Conservation (phyloP, 1,284 basidiomycete species). For the Tranzscheliella williamsii region DNA sequence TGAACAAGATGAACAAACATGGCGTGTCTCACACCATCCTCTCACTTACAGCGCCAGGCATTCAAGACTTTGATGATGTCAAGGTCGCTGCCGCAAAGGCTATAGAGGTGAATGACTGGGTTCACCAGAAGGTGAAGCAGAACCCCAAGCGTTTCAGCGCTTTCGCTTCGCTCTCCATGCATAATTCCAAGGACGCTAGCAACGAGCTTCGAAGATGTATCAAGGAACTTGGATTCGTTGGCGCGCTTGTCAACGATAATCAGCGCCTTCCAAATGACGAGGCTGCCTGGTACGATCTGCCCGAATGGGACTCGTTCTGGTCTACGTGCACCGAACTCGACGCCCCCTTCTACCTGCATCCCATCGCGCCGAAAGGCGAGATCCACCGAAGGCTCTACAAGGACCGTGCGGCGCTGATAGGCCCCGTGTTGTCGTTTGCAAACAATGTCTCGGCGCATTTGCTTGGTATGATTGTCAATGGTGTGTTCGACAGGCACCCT, state of each 20-base stretch:
- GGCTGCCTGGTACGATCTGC: conserved; percentile 35
- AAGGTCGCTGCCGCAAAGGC: conserved; percentile 44
- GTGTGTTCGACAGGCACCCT: conserved; percentile 61
- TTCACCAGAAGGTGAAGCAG: conserved; percentile 48
- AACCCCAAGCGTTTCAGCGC: conserved; percentile 58
- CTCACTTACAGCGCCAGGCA: conserved; percentile 53
- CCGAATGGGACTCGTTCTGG: conserved; percentile 52
- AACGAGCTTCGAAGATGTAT: conserved; percentile 56
- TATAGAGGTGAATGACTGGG: conserved; percentile 48
- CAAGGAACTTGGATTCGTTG: conserved; percentile 46
- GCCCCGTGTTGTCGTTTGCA: conserved; percentile 58
- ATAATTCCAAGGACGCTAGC: conserved; percentile 57
- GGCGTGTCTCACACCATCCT: conserved; percentile 51
- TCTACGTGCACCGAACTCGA: conserved; percentile 57
- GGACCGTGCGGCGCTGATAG: conserved; percentile 57
- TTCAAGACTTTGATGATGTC: conserved; percentile 50
- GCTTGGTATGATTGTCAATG: conserved; percentile 60
- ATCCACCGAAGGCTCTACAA: conserved; percentile 57
- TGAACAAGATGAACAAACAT: conserved; percentile 52
- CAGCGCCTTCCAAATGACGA: conserved; percentile 39
- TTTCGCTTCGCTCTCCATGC: conserved; percentile 60
- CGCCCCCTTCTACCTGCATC: conserved; percentile 61
- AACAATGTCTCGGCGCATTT: conserved; percentile 59
- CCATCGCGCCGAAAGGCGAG: conserved; percentile 58
- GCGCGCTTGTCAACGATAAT: conserved; percentile 36